Conservation (phyloP, 139 green algal species). For the Picochlorum sp. region DNA sequence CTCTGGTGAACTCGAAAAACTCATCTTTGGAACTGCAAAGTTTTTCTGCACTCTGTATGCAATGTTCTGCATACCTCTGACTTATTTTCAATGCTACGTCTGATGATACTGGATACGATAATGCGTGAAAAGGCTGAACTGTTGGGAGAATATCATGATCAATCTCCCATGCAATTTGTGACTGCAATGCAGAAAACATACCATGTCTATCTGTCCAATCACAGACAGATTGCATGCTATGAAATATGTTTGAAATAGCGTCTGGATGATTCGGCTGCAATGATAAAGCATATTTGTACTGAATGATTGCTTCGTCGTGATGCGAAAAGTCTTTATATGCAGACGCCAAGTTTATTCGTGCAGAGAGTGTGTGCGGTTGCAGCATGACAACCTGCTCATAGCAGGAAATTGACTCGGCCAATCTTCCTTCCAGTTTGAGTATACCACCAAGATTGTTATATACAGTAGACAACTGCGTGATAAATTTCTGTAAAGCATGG, state of each 20-base stretch:
- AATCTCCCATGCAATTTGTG: conserved; percentile 55
- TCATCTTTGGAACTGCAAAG: conserved; percentile 9
- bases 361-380: conserved; percentile 54
- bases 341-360: conserved; percentile 62
- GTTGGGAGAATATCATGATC: conserved; percentile 44
- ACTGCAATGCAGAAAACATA: conserved; percentile 45
- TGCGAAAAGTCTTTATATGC: conserved; percentile 67
- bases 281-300: conserved; percentile 61
- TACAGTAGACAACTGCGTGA: conserved; percentile 45
- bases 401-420: conserved; percentile 65
- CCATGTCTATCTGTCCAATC: conserved; percentile 66
- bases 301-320: conserved; percentile 60
- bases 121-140: conserved; percentile 90
- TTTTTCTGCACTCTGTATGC: conserved; percentile 5
- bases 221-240: conserved; percentile 78
- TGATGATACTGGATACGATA: conserved; percentile 75
- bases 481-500: conserved; percentile 3
- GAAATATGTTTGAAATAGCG: conserved; percentile 75
- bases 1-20: conserved; percentile 14
- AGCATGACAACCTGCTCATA: conserved; percentile 73
- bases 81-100: conserved; percentile 57
- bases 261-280: conserved; percentile 68
- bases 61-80: conserved; percentile 39
- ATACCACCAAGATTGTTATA: conserved; percentile 78
- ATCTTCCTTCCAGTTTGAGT: conserved; percentile 48